Percentiles rank a stretch among this genome's conserved stretches.
Evolutionary conservation across 106 monocot genomes (phyloP).

Genomic region (Apostasia shenzhenica): DNA sequence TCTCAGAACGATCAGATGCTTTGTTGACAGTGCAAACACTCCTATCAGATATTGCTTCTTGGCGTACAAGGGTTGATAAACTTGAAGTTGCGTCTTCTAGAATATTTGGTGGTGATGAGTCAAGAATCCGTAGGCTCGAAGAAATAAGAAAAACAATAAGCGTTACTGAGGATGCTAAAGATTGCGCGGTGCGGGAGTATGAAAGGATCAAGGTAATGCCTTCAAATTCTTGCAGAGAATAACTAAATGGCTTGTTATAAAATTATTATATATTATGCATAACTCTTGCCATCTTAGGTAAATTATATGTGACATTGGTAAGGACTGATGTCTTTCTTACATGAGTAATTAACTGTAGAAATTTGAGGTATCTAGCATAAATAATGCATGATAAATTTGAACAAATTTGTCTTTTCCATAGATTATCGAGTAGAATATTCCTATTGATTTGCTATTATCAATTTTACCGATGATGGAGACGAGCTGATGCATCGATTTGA

Average conservation of each 20-base stretch:
- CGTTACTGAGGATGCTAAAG: conserved; percentile 73
- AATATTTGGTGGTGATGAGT: conserved; percentile 78
- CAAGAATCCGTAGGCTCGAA: conserved; percentile 64
- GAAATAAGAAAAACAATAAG: conserved; percentile 63
- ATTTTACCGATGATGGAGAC: no score
- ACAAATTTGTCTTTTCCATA: no score
- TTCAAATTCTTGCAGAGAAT: neutral
- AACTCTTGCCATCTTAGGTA: no score
- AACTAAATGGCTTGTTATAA: no score
- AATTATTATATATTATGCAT: no score
- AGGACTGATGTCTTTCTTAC: neutral
- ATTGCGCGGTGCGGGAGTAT: conserved; percentile 66
- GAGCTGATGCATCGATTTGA: no score
- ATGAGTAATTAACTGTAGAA: no score
- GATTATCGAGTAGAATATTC: no score
- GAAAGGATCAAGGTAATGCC: conserved; percentile 83
- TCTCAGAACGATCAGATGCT: conserved; percentile 79
- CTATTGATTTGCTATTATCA: no score
- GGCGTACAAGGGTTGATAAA: conserved; percentile 60
- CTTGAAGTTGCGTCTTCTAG: conserved; percentile 80
- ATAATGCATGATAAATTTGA: no score
- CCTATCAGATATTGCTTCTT: conserved; percentile 73
- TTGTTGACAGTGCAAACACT: conserved; percentile 88
- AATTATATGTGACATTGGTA: no score
- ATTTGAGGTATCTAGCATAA: no score